phyloP scores from a whole-genome alignment of 306 rosid genomes.

The Corylus americana region DNA sequence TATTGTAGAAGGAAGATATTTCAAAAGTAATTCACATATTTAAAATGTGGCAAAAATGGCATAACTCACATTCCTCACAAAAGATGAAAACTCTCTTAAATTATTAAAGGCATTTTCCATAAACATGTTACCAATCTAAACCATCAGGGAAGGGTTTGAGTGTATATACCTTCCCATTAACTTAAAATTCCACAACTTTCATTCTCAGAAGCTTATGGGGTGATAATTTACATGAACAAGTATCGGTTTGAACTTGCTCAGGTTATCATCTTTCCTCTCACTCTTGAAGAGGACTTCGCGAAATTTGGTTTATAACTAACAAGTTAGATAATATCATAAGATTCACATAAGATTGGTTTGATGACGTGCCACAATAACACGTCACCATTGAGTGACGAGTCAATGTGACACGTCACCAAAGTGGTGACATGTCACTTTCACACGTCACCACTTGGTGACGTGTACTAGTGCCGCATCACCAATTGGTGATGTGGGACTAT shows the following conservation, averaged over 20 bases:
- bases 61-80: neutral
- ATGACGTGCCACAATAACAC: too few relatives aligned
- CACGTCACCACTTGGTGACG: too few relatives aligned
- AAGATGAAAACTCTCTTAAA: neutral
- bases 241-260: conserved; percentile 76
- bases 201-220: conserved; percentile 75
- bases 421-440: too few relatives aligned
- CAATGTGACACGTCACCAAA: too few relatives aligned
- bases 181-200: conserved; percentile 71
- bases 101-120: conserved; percentile 11
- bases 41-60: neutral
- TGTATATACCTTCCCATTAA: conserved; percentile 70
- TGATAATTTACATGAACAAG: conserved; percentile 85
- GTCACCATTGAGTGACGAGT: too few relatives aligned
- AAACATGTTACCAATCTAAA: conserved; percentile 49
- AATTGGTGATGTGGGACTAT: too few relatives aligned
- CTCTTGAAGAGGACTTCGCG: conserved; percentile 84
- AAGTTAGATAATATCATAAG: too few relatives aligned
- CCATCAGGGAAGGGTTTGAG: conserved; percentile 82
- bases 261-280: conserved; percentile 62
- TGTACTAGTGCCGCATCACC: too few relatives aligned
- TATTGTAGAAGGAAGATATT: too few relatives aligned
- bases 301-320: too few relatives aligned
- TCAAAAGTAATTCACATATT: too few relatives aligned
- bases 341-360: too few relatives aligned